Base-by-base conservation (phyloP, 768 basidiomycete species). In the Exsudoporus frostii region DNA sequence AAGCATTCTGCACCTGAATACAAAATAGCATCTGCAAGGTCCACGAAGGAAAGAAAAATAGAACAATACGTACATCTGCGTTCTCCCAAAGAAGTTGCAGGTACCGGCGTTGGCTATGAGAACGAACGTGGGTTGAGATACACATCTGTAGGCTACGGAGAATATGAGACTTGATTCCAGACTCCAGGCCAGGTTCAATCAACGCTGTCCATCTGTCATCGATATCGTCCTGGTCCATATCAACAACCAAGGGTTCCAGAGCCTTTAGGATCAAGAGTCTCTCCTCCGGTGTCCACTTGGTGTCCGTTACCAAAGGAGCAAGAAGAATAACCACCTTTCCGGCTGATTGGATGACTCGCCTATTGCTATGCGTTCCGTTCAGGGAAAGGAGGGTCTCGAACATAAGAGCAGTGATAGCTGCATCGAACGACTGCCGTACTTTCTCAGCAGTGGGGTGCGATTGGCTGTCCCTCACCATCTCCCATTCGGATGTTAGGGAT, bases 1-100 rank as follows among this genome's bases (percentile, higher is more conserved):
- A 74, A 4, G 69, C 60, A 52, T 80, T 79, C 62, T 85, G 84
- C 24, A 85, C 73, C 87, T 90, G 30, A 30, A 19, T 41, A 44
- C 14, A 50, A 29, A 19, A 34, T 17, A 29, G 20, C n/a, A 46
- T 51, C 5, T 50, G 19, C 2, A 29, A 20, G 34, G 32, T 38
- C n/a, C 44, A 30, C 41, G 9, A 30, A 15, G 11, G 37, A 34
- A 25, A 19, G 9, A 15, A 25, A 36, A 11, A 36, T 27, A 15
- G 13, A 47, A 22, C 40, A 19, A 29, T 34, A 75, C 82, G 63
- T 58, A 92, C 92, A 59, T 91, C 88, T 40, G 74, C 61, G 53
- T 80, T 81, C 53, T 82, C 81, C 82, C 91, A 92, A 24, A 92
- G 66, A 27, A 74, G 73, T 45, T 88, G 79, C 22, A 92, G 71